Conservation (phyloP, 805 yeast species). For the Candida morakotiae region DNA sequence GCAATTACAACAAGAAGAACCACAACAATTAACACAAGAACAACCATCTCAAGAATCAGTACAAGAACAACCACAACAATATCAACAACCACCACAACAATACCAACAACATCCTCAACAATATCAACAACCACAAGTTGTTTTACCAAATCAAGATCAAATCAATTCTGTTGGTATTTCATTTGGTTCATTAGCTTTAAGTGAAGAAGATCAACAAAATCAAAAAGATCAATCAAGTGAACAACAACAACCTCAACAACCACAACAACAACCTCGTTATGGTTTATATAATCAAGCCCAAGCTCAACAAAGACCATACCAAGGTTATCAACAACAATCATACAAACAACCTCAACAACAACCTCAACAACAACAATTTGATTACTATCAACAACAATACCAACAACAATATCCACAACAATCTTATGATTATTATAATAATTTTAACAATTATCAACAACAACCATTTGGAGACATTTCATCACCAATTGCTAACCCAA, state of each 20-base stretch:
- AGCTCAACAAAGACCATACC: slow-evolving; percentile 12
- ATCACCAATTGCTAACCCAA: slow-evolving; percentile 25
- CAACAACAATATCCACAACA: slow-evolving; percentile 17
- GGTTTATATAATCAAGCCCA: slow-evolving; percentile 14
- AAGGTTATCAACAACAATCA: slow-evolving; percentile 10
- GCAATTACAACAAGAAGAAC: slow-evolving; percentile 1
- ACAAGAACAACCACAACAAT: slow-evolving; percentile 2
- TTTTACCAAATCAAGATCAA: slow-evolving; percentile 51
- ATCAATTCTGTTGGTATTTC: slow-evolving; percentile 53
- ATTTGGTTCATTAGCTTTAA: slow-evolving; percentile 55
- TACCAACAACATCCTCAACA: background rate
- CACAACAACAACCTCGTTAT: slow-evolving; percentile 14
- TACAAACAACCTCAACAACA: slow-evolving; percentile 20
- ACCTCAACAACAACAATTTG: slow-evolving; percentile 18
- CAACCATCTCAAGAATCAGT: slow-evolving; percentile 9
- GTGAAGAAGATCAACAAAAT: slow-evolving; percentile 34
- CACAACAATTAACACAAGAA: slow-evolving; percentile 11
- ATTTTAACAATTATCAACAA: slow-evolving; percentile 32
- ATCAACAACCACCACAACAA: background rate
- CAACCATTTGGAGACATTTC: slow-evolving; percentile 29
- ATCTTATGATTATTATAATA: slow-evolving; percentile 29
- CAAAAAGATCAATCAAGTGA: slow-evolving; percentile 17
- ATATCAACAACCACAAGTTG: slow-evolving; percentile 22
- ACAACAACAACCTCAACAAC: slow-evolving; percentile 12
- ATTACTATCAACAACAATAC: slow-evolving; percentile 12